Evolutionary conservation across 345 rosid genomes (phyloP), one percentile per base, ranked within the genome.

Genomic region (Citrus australasica): DNA sequence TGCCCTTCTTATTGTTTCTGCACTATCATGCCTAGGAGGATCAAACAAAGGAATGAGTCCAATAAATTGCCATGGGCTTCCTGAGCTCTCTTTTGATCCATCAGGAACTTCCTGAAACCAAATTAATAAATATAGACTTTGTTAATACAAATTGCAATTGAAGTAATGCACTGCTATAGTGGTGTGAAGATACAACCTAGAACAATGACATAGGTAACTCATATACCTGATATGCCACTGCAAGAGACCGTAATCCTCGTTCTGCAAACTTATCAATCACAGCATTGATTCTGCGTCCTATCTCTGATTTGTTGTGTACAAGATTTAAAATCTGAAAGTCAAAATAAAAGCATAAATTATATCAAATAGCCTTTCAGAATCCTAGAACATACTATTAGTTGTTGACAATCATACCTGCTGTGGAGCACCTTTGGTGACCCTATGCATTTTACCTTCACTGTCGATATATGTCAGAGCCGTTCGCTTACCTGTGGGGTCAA

Each of bases 361-460:
- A 79, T 73, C 24, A 55, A 61, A 74, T 59, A 28, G 30, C 7
- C 46, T 74, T 61, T 8, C 4, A 48, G 22, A 82, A 56, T 24
- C 33, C 33, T 56, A 35, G 58, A 73, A 27, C 71, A 67, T 30
- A 28, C 1, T 40, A n/a, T 67, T 33, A 58, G 53, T 17, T 69
- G 24, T 65, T 55, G 46, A 78, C 30, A 24, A 71, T 11, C 40
- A 37, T 80, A 88, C 92, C 90, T 87, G 92, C 69, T 89, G 90
- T 14, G 91, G 94, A 19, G 91, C 92, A 62, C 94, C 94, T 87
- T 90, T 89, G 83, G 91, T 84, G 73, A 90, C 91, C n/a, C 91
- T 79, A 80, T 89, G 89, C 94, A 85, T 85, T 87, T 82, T 84
- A 4, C 90, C 90, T 56, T 80, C 84, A n/a, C 76, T 71, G 48